Percentiles rank a stretch among this genome's conserved stretches.
Evolutionary conservation across 129 eudicot species (phyloP).

Genomic region (Smallanthus sonchifolius): DNA sequence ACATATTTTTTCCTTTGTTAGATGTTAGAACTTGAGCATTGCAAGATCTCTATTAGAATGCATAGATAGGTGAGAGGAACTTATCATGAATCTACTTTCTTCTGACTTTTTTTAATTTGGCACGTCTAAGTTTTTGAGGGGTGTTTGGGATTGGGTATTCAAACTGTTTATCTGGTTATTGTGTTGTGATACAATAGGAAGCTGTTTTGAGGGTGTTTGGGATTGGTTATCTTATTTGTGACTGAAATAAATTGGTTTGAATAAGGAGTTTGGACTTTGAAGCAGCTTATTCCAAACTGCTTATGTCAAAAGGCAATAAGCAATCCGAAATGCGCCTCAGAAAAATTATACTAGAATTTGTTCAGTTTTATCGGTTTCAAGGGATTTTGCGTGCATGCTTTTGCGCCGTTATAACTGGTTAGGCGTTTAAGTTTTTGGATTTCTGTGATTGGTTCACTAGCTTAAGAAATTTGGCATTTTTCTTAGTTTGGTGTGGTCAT

Average conservation of each 20-base stretch:
- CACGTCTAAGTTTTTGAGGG: no score
- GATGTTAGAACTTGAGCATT: neutral
- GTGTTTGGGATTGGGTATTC: neutral
- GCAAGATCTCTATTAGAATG: neutral
- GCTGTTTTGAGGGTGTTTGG: neutral
- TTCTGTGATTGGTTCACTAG: neutral
- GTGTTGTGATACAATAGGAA: neutral
- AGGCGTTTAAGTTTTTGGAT: neutral
- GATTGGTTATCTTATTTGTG: neutral
- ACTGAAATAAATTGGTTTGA: neutral
- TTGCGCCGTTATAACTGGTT: slow-evolving; percentile 77
- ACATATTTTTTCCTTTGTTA: neutral
- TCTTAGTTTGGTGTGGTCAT: neutral
- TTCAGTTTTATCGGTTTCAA: slow-evolving; percentile 61
- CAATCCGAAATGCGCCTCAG: neutral
- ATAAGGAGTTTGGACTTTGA: neutral
- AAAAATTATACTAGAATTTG: slow-evolving; percentile 50
- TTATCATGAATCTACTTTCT: neutral
- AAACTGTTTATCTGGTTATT: neutral
- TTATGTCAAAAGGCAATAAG: neutral
- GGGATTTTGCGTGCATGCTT: slow-evolving; percentile 59
- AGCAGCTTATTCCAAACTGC: neutral
- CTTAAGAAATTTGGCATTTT: neutral
- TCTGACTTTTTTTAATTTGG: no score
- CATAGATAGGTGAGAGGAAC: neutral